Evolutionary conservation across 108 stramenopile species (phyloP), one percentile per base, ranked within the genome.

Genomic region (Skeletonema marinoi): DNA sequence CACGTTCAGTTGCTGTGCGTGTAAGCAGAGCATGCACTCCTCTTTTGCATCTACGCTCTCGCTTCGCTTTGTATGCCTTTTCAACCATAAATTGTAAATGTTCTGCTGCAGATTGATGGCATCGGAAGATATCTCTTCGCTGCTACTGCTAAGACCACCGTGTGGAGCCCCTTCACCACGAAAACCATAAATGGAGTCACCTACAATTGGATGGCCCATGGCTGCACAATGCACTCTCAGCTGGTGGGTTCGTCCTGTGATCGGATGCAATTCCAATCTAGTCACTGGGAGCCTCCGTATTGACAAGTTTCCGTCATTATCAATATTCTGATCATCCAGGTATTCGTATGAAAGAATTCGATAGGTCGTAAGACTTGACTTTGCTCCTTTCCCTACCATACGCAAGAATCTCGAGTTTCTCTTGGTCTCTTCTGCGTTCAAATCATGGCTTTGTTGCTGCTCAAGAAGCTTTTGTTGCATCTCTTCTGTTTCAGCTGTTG

Each of bases 191-290:
- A 88, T 90, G 12, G 75, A 77, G 82, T 96, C 94, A 19, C 91
- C 94, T 0, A 93, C 78, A 48, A 96, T 93, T 8, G 94, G 91
- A 65, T 91, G 74, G 21, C 92, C 94, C 14, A 92, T 48, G 13
- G 80, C 90, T 19, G 91, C 90, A 64, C 88, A 83, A 69, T 96
- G 94, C 0, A 93, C 92, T 17, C 94, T 85, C 6, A 96, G 68
- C 65, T 96, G 94, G 64, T 96, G 94, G 11, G 91, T 92, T 11
- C 91, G 75, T 12, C 91, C 91, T 6, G 91, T 92, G 16, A 77
- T 71, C 7, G 89, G 91, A 13, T 10, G 13, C 10, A 89, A 38
- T 66, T 87, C 84, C 2, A 92, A 58, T 29, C 91, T 78, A 1
- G 89, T 87, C 12, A 88, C 83, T 17, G 89, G 88, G 31, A 77